Conservation (phyloP, 2,329 filamentous ascomycete species). For the Hypoxylon sp. region DNA sequence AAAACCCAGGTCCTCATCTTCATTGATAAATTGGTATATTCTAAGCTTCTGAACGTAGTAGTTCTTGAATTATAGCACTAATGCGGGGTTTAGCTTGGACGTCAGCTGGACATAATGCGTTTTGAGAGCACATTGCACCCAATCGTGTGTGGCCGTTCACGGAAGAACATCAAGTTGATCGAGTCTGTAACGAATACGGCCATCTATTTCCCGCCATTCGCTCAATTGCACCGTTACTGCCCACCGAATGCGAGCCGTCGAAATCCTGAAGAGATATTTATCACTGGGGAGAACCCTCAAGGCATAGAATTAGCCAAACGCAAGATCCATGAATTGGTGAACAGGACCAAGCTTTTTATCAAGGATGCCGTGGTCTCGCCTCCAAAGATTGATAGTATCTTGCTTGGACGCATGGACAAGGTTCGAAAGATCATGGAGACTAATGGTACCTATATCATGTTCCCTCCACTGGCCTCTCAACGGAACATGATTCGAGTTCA, state of each 20-base stretch:
- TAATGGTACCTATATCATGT: slow-evolving; percentile 94
- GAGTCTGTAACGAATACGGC: slow-evolving; percentile 95
- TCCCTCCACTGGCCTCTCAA: slow-evolving; percentile 88
- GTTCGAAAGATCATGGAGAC: slow-evolving; percentile 97
- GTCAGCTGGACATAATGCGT: slow-evolving; percentile 50
- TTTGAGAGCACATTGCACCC: slow-evolving; percentile 77
- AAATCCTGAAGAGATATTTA: slow-evolving; percentile 91
- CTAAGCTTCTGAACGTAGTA: slow-evolving; percentile 10
- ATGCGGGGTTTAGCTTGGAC: slow-evolving; percentile 49
- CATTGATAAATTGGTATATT: slow-evolving; percentile 89
- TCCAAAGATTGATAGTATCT: slow-evolving; percentile 93
- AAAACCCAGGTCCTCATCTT: slow-evolving; percentile 97
- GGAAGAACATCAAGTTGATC: slow-evolving; percentile 98
- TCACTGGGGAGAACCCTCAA: slow-evolving; percentile 89
- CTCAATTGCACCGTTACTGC: slow-evolving; percentile 89
- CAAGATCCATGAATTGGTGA: slow-evolving; percentile 87
- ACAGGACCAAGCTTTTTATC: slow-evolving; percentile 84
- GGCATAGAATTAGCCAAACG: slow-evolving; percentile 90
- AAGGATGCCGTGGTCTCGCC: slow-evolving; percentile 93
- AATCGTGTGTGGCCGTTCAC: slow-evolving; percentile 89
- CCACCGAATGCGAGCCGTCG: slow-evolving; percentile 84
- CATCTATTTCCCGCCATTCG: slow-evolving; percentile 98
- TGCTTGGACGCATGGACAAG: slow-evolving; percentile 92
- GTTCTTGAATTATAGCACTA: slow-evolving; percentile 31
- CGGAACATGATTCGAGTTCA: slow-evolving; percentile 89